Base-by-base conservation (phyloP, 78 protist species). In the Bodo saltans region DNA sequence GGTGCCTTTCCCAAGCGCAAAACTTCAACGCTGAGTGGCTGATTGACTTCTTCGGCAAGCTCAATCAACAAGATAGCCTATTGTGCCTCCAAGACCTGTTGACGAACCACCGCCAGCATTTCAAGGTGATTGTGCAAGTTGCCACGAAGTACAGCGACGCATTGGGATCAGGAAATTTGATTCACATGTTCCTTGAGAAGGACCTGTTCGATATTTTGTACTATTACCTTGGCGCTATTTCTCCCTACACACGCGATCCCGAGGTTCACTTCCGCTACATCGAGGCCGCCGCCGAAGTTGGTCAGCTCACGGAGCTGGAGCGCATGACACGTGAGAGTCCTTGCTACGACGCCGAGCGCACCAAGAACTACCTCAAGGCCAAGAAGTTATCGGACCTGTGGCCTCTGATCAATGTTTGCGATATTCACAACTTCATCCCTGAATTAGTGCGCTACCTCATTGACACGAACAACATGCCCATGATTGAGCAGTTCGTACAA, bases 371-470 rank as follows among this genome's bases (percentile, higher is more conserved):
- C 84, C 88, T 98, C 68, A 96, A 96, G 94, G 98, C 95, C 80
- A 90, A 95, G 47, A 84, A 90, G 81, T 92, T 97, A 34, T 69
- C 91, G 42, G 98, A 97, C 76, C 98, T 90, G 86, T 89, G 93
- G 34, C 98, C 99, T 52, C 90, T 98, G 80, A 96, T 97, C 92
- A 95, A 95, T 80, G 98, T 98, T 38, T 98, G 99, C 87, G 99
- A 98, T 86, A 93, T 95, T 42, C 93, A 90, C 87, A 94, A 89
- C 85, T 95, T 92, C 81, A 97, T 98, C 60, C 94, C 95, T 32
- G 99, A 98, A 87, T 91, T 98, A 39, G 95, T 95, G 35, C 81
- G 73, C 74, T 95, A 91, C 88, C 91, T 98, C 72, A 92, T 90
- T 94, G 47, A 86, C 74, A 90, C 92, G 89, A 84, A 91, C 79